Evolutionary conservation across 371 early-diverging fungal species (phyloP).

Genomic region (Mortierella sp.): DNA sequence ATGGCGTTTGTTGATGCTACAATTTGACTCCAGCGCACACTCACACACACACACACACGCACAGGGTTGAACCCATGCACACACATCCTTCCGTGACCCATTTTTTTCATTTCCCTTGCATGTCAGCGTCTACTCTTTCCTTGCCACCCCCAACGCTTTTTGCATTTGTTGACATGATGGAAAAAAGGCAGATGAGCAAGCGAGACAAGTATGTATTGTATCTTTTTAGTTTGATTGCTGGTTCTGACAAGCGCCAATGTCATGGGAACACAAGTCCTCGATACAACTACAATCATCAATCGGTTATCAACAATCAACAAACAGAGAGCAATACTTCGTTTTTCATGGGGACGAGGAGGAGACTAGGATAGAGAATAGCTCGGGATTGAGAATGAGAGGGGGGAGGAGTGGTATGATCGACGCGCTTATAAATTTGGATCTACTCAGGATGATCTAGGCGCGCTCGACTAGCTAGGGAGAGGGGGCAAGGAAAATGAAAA

Average conservation of each 20-base stretch:
- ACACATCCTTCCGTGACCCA: neutral
- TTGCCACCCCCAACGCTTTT: neutral
- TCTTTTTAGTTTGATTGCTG: neutral
- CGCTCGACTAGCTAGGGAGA: too few species aligned
- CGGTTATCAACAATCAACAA: neutral
- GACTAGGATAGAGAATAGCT: neutral
- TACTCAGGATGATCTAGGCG: too few species aligned
- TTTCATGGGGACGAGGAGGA: neutral
- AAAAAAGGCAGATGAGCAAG: neutral
- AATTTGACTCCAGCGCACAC: neutral
- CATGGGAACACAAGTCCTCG: neutral
- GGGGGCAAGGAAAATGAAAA: too few species aligned
- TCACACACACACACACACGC: neutral
- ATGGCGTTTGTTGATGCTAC: slow-evolving; percentile 5
- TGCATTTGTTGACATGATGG: neutral
- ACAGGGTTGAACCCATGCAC: neutral
- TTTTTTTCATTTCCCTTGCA: neutral
- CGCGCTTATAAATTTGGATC: too few species aligned
- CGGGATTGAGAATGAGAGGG: too few species aligned
- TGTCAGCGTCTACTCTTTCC: neutral
- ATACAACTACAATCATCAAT: too few species aligned
- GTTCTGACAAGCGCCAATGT: slow-evolving; percentile 1
- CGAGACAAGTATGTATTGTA: neutral
- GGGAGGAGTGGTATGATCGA: too few species aligned
- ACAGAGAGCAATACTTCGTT: neutral